Evolutionary conservation across 495 filamentous ascomycete species (phyloP).

Genomic region (Xylaria longipes): DNA sequence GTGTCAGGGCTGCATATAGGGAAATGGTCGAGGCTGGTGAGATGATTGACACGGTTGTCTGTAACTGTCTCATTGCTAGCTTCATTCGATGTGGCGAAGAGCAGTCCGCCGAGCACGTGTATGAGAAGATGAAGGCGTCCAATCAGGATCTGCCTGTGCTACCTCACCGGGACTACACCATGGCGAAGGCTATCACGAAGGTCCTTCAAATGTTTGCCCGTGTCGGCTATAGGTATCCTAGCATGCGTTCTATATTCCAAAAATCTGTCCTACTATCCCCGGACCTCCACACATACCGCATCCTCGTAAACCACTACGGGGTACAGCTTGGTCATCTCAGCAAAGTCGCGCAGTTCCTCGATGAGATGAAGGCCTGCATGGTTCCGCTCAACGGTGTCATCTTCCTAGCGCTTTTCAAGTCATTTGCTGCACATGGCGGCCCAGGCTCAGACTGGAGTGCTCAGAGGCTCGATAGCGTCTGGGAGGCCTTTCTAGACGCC

Average conservation of each 20-base stretch:
- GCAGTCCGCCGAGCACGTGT: constrained; percentile 75
- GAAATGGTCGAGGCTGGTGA: constrained; percentile 81
- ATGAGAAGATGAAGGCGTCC: constrained; percentile 79
- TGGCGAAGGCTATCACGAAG: constrained; percentile 60
- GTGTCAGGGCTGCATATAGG: constrained; percentile 72
- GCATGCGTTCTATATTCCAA: constrained; percentile 57
- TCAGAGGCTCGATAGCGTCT: constrained; percentile 60
- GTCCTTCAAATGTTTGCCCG: constrained; percentile 60
- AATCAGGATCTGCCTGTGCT: constrained; percentile 40
- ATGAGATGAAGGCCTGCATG: constrained; percentile 66
- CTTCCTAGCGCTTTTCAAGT: constrained; percentile 73
- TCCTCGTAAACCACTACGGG: constrained; percentile 65
- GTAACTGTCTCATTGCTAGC: constrained; percentile 84
- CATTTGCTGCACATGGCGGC: constrained; percentile 76
- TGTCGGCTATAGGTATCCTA: constrained; percentile 48
- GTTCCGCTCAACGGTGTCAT: constrained; percentile 66
- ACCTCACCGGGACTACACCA: constrained; percentile 50
- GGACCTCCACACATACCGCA: constrained; percentile 67
- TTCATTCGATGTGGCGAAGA: constrained; percentile 76
- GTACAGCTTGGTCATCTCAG: constrained; percentile 62
- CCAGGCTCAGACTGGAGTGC: constrained; percentile 68
- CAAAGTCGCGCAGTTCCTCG: constrained; percentile 61
- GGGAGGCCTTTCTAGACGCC: constrained; percentile 48
- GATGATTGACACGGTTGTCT: constrained; percentile 83
- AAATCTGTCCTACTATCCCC: constrained; percentile 62